phyloP scores from a whole-genome alignment of 768 basidiomycete genomes.

The Termitomyces heimii region DNA sequence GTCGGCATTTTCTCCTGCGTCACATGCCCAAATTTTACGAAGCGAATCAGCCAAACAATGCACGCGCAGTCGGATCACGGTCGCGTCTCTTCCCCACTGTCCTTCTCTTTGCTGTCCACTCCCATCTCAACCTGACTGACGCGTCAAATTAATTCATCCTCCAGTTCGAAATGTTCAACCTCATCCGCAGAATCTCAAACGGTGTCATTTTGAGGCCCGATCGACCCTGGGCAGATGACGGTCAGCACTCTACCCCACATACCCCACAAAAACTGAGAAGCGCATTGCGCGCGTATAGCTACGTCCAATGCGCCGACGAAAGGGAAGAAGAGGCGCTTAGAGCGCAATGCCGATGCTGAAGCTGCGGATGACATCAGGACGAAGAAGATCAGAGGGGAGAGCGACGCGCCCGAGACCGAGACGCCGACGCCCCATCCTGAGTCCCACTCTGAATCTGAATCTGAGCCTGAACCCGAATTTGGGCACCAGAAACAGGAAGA shows the following conservation, averaged over 20 bases:
- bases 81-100: background rate
- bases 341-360: conserved; percentile 33
- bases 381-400: conserved; percentile 42
- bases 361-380: conserved; percentile 29
- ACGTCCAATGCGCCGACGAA: conserved; percentile 71
- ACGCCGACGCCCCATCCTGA: background rate
- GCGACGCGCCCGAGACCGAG: conserved; percentile 23
- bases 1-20: background rate
- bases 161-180: conserved; percentile 49
- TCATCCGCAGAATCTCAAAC: conserved; percentile 66
- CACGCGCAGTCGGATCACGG: background rate
- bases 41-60: background rate
- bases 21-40: background rate
- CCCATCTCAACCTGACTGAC: background rate
- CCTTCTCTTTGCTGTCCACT: background rate
- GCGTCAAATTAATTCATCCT: background rate
- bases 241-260: conserved; percentile 33
- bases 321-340: conserved; percentile 59
- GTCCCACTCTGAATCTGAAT: background rate
- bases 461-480: conserved; percentile 12
- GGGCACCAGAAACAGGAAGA: conserved; percentile 29
- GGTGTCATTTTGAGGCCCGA: conserved; percentile 67
- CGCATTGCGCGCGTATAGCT: conserved; percentile 35
- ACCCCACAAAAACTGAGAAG: conserved; percentile 12
- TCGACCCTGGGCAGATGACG: conserved; percentile 73